Conservation (phyloP, 441 rosid species). For the Gossypium schwendimanii region DNA sequence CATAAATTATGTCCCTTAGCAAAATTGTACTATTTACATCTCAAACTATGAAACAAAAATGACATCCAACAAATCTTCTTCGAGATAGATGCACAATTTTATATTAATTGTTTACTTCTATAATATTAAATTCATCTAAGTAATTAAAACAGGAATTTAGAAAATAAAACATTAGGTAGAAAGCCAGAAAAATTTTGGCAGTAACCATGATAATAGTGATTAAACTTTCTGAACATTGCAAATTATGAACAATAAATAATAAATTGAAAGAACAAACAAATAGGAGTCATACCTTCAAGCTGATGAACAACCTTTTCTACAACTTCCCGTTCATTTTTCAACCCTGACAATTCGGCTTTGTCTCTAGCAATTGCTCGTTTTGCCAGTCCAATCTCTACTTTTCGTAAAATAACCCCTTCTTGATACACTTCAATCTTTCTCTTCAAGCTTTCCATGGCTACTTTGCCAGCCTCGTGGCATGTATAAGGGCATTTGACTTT, state of each 20-base stretch:
- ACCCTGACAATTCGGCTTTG: slow-evolving; percentile 42
- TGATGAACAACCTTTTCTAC: slow-evolving; percentile 49
- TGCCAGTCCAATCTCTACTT: slow-evolving; percentile 37
- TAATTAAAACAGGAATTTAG: neutral
- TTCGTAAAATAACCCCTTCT: slow-evolving; percentile 42
- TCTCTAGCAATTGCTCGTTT: slow-evolving; percentile 38
- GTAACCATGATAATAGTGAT: neutral
- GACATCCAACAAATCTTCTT: neutral
- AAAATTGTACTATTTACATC: neutral
- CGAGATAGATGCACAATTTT: neutral
- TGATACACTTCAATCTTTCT: slow-evolving; percentile 42
- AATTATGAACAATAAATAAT: neutral
- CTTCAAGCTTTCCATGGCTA: slow-evolving; percentile 46
- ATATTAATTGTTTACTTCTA: neutral
- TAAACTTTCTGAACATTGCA: neutral
- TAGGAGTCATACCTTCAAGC: slow-evolving; percentile 37
- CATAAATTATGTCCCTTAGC: neutral
- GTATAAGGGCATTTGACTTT: slow-evolving; percentile 46
- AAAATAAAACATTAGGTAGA: neutral
- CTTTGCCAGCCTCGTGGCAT: slow-evolving; percentile 68
- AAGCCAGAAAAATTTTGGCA: neutral
- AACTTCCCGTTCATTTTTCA: slow-evolving; percentile 41
- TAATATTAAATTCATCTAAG: neutral
- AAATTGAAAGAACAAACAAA: slow-evolving; percentile 1
- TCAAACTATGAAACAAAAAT: neutral